Base-by-base conservation (phyloP, 2,329 filamentous ascomycete species). In the Escovopsis sp. region DNA sequence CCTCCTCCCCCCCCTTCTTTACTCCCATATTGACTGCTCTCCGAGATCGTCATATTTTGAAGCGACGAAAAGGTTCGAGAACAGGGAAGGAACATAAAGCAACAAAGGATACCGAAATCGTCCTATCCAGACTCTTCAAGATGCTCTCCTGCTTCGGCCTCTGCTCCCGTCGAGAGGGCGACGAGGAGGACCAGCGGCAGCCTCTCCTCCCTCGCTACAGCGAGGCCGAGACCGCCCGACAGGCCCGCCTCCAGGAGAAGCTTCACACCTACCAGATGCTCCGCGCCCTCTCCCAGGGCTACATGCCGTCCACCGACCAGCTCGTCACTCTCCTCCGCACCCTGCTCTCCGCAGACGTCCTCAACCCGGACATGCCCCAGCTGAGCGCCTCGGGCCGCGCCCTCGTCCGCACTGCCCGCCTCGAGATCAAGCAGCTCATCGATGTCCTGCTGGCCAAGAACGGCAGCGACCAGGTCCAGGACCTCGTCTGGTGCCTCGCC, bases 211-310 rank as follows among this genome's bases (percentile, higher is more conserved):
- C 87, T 44, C 80, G 79, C 53, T 91, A 91, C 68, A 70, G 78
- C 53, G 81, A 93, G 59, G 84, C 93, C 59, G 84, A 91, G 53
- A 94, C 88, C 1, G 64, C 70, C 29, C 66, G 88, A 41, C 84
- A 94, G 70, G 71, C 78, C 38, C 70, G 78, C 52, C 71, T 94
- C 44, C 84, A 89, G 55, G 79, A 89, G 60, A 95, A 94, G 68
- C 73, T 96, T 46, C 89, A 94, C 63, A 81, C 81, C 24, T 95
- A 94, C 57, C 86, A 94, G 67, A 94, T 94, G 81, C 58, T 87
- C 25, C 75, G 84, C 41, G 89, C 89, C 42, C 59, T 95, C 9
- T 74, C 75, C 1, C 76, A 84, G 53, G 89, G 89, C 6, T 95
- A 79, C 61, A 88, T 96, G 82, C 89, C 89, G 37, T 91, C 85